phyloP scores from a whole-genome alignment of 1,139 yeast species.

The Protomyces macrosporus region DNA sequence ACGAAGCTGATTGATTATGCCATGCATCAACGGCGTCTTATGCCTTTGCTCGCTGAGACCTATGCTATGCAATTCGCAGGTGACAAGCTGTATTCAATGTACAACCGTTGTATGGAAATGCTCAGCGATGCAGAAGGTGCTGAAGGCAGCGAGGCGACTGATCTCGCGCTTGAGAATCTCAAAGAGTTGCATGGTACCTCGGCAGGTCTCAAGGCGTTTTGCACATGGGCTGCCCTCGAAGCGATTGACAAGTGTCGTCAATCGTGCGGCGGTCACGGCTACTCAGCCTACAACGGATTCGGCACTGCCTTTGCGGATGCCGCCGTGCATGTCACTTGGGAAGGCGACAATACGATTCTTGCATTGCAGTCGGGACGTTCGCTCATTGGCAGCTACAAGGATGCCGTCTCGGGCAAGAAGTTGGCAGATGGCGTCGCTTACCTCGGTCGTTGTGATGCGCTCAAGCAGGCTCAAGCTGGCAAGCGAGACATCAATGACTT shows the following conservation, averaged over 20 bases:
- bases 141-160: constrained; percentile 40
- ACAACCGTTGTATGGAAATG: constrained; percentile 49
- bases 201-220: constrained; percentile 82
- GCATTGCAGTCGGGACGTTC: constrained; percentile 70
- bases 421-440: constrained; percentile 38
- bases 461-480: constrained; percentile 34
- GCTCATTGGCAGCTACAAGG: constrained; percentile 38
- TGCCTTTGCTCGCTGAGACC: constrained; percentile 42
- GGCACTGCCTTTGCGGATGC: constrained; percentile 86
- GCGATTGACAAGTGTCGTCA: constrained; percentile 85
- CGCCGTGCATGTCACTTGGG: constrained; percentile 98
- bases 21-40: constrained; percentile 22
- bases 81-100: constrained; percentile 55
- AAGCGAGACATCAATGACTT: constrained; percentile 38
- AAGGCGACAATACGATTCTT: constrained; percentile 86
- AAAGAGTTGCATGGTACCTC: constrained; percentile 79
- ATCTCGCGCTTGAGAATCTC: constrained; percentile 52
- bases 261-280: constrained; percentile 97
- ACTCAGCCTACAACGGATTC: constrained; percentile 81
- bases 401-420: constrained; percentile 36
- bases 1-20: constrained; percentile 20
- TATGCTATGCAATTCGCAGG: constrained; percentile 73
- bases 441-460: constrained; percentile 33
- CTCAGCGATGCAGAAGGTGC: constrained; percentile 42
- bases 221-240: constrained; percentile 78